Evolutionary conservation across 192 early-diverging fungal genomes (phyloP).

Genomic region (Globomyces pollinis-pini): DNA sequence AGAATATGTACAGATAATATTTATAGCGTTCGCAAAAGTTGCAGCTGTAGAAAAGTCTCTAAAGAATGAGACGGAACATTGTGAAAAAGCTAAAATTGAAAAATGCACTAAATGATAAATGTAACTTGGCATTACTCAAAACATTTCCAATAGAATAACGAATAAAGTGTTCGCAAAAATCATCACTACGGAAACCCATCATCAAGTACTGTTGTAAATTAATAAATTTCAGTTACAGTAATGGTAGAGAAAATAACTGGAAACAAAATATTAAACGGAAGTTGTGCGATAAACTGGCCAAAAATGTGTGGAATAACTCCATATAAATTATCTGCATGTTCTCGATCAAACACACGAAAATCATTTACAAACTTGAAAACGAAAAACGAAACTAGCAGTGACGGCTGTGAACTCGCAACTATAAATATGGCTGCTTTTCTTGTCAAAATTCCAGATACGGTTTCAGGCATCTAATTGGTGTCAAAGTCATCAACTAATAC

Average conservation of each 20-base stretch:
- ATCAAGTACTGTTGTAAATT: too few relatives aligned
- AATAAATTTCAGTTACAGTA: too few relatives aligned
- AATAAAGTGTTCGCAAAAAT: constrained; percentile 24
- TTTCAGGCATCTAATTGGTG: constrained; percentile 28
- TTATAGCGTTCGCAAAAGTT: constrained; percentile 23
- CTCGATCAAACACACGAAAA: constrained; percentile 40
- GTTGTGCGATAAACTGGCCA: constrained; percentile 30
- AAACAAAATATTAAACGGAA: constrained; percentile 19
- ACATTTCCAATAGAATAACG: constrained; percentile 18
- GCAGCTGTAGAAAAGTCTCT: constrained; percentile 42
- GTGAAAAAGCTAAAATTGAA: constrained; percentile 21
- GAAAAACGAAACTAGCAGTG: constrained; percentile 34
- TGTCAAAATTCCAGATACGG: constrained; percentile 24
- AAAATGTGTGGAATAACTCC: constrained; percentile 35
- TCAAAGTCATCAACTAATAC: too few relatives aligned
- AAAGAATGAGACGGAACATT: constrained; percentile 27
- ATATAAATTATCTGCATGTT: constrained; percentile 42
- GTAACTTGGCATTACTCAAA: too few relatives aligned
- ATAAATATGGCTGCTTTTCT: constrained; percentile 27
- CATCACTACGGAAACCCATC: constrained; percentile 32
- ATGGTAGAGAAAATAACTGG: constrained; percentile 23
- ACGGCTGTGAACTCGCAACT: constrained; percentile 22
- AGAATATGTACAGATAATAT: constrained; percentile 28
- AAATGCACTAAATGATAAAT: too few relatives aligned
- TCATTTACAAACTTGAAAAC: constrained; percentile 31